Evolutionary conservation across 78 protist genomes (phyloP).

Genomic region (Dictyostelium capitatum): DNA sequence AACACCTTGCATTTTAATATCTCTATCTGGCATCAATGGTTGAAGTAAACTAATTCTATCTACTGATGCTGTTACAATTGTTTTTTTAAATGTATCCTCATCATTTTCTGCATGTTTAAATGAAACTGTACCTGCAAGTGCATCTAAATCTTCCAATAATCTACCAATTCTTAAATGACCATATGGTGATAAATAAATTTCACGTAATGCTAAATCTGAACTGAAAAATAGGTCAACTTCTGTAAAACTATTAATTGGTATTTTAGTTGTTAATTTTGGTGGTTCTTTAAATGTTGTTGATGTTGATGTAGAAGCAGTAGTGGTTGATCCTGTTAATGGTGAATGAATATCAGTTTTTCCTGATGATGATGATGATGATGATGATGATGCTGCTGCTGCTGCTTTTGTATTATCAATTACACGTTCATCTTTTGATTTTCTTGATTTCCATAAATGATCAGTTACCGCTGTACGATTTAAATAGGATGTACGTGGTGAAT

Average conservation of each 20-base stretch:
- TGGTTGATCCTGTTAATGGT: neutral
- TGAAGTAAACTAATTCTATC: constrained; percentile 61
- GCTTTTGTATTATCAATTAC: neutral
- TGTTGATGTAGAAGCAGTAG: neutral
- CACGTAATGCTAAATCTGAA: constrained; percentile 44
- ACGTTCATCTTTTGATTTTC: constrained; percentile 4
- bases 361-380: neutral
- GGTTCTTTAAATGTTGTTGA: neutral
- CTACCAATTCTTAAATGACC: constrained; percentile 77
- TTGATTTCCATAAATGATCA: constrained; percentile 54
- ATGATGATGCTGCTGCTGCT: neutral
- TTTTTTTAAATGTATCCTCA: constrained; percentile 29
- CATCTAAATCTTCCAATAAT: constrained; percentile 80
- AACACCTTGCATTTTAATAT: constrained; percentile 78
- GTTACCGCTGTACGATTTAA: constrained; percentile 69
- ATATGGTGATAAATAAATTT: constrained; percentile 71
- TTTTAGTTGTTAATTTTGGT: constrained; percentile 21
- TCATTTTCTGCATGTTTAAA: constrained; percentile 81
- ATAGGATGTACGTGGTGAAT: constrained; percentile 29
- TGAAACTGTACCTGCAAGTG: constrained; percentile 83
- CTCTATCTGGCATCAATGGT: constrained; percentile 72
- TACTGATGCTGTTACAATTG: constrained; percentile 81
- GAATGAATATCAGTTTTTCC: neutral
- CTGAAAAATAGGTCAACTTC: constrained; percentile 68
- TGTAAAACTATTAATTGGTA: constrained; percentile 45